phyloP scores from a whole-genome alignment of 306 rosid genomes.

The Gillenia trifoliata region DNA sequence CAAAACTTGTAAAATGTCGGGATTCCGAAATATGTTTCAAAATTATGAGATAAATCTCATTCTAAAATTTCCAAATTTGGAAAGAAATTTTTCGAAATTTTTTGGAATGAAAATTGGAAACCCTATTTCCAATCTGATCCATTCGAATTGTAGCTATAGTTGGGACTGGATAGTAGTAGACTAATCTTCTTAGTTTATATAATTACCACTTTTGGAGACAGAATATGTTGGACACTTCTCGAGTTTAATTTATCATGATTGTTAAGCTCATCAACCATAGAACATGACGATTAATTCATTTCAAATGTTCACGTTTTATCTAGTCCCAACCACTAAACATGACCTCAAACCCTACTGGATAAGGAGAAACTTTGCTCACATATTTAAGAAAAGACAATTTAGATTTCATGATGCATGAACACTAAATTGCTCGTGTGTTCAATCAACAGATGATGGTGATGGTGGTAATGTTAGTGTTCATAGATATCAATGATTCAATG shows the following conservation, averaged over 20 bases:
- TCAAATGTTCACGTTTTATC: neutral
- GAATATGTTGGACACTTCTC: neutral
- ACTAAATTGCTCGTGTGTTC: conserved; percentile 21
- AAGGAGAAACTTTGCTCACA: neutral
- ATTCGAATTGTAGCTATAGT: neutral
- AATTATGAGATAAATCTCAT: neutral
- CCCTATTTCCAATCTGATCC: too few relatives aligned
- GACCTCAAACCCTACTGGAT: neutral
- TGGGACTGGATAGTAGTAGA: too few relatives aligned
- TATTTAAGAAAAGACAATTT: conserved; percentile 14
- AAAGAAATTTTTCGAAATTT: too few relatives aligned
- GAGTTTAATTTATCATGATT: neutral
- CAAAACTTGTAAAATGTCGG: neutral
- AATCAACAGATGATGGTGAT: conserved; percentile 15
- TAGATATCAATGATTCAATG: conserved; percentile 12
- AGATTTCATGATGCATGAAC: conserved; percentile 22
- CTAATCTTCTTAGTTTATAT: neutral
- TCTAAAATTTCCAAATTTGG: neutral
- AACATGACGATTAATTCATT: neutral
- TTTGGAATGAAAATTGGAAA: neutral
- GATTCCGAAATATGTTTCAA: neutral
- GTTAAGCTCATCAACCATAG: neutral
- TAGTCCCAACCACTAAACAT: neutral
- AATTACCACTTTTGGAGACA: neutral
- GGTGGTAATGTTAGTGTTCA: conserved; percentile 21